These are phyloP conservation scores for Jimgerdemannia lactiflua DNA, from an alignment of 192 early-diverging fungal genomes.

Conservation along the genomic window DNA sequence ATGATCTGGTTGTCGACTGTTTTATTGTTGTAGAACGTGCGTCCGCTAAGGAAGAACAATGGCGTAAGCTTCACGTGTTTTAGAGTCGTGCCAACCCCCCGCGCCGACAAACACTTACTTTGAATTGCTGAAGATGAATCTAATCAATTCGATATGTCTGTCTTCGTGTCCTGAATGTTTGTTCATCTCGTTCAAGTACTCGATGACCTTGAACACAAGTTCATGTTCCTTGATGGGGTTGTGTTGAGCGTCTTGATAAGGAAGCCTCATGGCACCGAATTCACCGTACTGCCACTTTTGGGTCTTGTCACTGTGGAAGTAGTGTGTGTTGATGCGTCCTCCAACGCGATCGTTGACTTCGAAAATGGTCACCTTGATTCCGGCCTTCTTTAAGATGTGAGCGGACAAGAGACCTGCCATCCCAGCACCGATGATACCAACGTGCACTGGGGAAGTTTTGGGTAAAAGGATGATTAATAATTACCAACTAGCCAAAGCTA, in stretches of 20 bases:
- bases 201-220: conserved; percentile 21
- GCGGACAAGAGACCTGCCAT: conserved; percentile 27
- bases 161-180: conserved; percentile 3
- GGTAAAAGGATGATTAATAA: not conserved
- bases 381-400: conserved; percentile 18
- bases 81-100: not conserved
- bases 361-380: conserved; percentile 22
- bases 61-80: not conserved
- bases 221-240: conserved; percentile 22
- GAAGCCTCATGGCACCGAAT: conserved; percentile 22
- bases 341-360: conserved; percentile 24
- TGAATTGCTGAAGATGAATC: conserved; percentile 1
- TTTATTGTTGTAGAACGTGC: not conserved
- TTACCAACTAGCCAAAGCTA: not conserved
- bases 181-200: conserved; percentile 16
- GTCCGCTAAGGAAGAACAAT: not conserved
- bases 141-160: conserved; percentile 10
- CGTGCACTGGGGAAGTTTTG: conserved; percentile 13
- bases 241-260: conserved; percentile 4
- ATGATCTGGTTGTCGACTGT: not conserved
- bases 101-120: conserved; percentile 13
- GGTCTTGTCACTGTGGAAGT: conserved; percentile 18
- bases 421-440: conserved; percentile 28
- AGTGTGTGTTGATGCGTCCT: conserved; percentile 26
- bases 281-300: conserved; percentile 15